Conservation (phyloP, 176 grass and related monocot species). For the Carex littledalei region DNA sequence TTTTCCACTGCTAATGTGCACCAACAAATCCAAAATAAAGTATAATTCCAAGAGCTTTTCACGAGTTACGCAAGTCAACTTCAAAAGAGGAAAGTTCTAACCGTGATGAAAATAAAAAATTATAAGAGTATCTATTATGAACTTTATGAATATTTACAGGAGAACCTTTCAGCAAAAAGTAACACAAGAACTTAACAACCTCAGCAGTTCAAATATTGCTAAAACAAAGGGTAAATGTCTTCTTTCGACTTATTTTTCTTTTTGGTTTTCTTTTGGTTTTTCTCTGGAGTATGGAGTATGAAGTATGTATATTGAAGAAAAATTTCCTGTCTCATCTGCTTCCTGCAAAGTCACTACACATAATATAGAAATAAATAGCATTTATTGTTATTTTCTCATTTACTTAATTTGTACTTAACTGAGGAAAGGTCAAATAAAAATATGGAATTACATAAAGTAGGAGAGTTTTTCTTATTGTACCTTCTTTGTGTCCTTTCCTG, state of each 20-base stretch:
- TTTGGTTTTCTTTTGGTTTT: background rate
- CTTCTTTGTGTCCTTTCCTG: constrained; percentile 22
- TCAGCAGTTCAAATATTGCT: background rate
- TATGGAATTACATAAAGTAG: background rate
- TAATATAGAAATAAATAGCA: background rate
- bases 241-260: background rate
- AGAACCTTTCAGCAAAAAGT: background rate
- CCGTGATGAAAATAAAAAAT: background rate
- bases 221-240: background rate
- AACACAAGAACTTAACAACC: background rate
- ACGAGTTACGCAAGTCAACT: background rate
- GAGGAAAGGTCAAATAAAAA: background rate
- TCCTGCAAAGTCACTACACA: constrained; percentile 1
- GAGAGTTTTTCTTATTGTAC: background rate
- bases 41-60: background rate
- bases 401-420: background rate
- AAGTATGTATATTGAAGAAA: background rate
- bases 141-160: background rate
- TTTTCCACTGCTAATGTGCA: background rate
- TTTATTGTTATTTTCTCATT: background rate
- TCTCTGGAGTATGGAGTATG: background rate
- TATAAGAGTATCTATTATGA: background rate
- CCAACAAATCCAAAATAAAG: background rate
- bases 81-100: background rate
- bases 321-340: background rate